Percentiles rank a stretch among this genome's conserved stretches.
These are phyloP conservation scores for Mortierella sp. DNA, from an alignment of 371 early-diverging fungal species.

Conservation along the genomic window DNA sequence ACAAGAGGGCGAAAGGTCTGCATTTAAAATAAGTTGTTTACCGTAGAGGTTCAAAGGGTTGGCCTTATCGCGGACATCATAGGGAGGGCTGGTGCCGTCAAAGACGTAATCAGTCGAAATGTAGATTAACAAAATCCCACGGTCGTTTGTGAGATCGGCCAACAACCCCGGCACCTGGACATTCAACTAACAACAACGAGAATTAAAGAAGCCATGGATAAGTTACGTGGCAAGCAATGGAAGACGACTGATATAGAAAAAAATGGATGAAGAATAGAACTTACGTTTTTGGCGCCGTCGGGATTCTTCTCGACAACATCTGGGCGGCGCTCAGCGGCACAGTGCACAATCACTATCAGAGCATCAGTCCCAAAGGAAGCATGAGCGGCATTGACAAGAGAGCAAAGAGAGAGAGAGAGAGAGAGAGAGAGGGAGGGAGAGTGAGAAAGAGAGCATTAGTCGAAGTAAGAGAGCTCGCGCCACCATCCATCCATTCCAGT, in stretches of 20 bases:
- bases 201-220: neutral
- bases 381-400: neutral
- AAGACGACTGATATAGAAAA: neutral
- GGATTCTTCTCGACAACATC: slow-evolving; percentile 83
- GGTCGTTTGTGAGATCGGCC: slow-evolving; percentile 65
- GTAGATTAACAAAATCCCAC: slow-evolving; percentile 75
- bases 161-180: slow-evolving; percentile 72
- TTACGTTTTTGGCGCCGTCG: slow-evolving; percentile 68
- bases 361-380: neutral
- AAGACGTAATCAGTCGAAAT: slow-evolving; percentile 96
- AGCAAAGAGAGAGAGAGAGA: neutral
- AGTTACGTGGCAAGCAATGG: neutral
- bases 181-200: slow-evolving; percentile 66
- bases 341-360: slow-evolving; percentile 77
- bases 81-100: slow-evolving; percentile 88
- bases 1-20: neutral
- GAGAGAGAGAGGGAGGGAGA: neutral
- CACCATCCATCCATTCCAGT: neutral
- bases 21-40: slow-evolving; percentile 4
- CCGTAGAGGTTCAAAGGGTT: slow-evolving; percentile 90
- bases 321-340: slow-evolving; percentile 91
- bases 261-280: neutral
- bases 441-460: slow-evolving; percentile 5
- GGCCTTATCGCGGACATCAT: slow-evolving; percentile 75
- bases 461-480: neutral